Conservation (phyloP, 371 early-diverging fungal genomes). For the Homolaphlyctis polyrhiza region DNA sequence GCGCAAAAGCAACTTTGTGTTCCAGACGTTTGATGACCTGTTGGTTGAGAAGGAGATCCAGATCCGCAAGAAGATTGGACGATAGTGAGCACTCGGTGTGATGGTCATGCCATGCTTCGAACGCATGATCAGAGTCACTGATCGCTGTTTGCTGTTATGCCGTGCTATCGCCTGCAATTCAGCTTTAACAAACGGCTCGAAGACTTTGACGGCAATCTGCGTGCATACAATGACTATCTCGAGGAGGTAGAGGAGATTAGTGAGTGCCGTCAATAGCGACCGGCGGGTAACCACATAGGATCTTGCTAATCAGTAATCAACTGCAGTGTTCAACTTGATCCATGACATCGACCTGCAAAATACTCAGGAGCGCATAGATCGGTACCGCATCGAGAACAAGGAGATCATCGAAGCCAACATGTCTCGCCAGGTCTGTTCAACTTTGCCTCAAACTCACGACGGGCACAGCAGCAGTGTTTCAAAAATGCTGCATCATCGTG, state of each 20-base stretch:
- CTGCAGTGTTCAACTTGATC: conserved; percentile 73
- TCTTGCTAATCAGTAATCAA: not conserved
- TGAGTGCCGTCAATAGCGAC: conserved; percentile 31
- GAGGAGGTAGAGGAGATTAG: conserved; percentile 89
- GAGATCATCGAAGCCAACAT: conserved; percentile 64
- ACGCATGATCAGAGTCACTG: not conserved
- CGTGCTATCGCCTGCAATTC: not conserved
- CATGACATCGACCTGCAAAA: conserved; percentile 81
- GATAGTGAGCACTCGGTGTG: conserved; percentile 51
- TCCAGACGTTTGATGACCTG: conserved; percentile 90
- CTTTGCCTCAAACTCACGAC: not conserved
- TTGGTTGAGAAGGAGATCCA: conserved; percentile 93
- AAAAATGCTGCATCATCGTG: conserved; percentile 7
- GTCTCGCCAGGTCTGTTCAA: conserved; percentile 23
- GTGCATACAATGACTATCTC: conserved; percentile 83
- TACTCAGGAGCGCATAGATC: conserved; percentile 73
- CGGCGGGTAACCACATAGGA: too few relatives aligned
- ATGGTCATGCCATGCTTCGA: not conserved
- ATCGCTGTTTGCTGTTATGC: not conserved
- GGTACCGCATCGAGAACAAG: conserved; percentile 74
- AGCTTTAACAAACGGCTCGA: conserved; percentile 89
- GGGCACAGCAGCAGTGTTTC: not conserved
- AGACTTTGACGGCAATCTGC: conserved; percentile 69
- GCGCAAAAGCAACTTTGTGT: conserved; percentile 77
- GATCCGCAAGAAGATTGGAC: conserved; percentile 72